A percentile compares a stretch with the other conserved stretches of the same genome.
These are phyloP conservation scores for Candolleomyces aberdarensis DNA, from an alignment of 768 basidiomycete species.

Conservation along the genomic window DNA sequence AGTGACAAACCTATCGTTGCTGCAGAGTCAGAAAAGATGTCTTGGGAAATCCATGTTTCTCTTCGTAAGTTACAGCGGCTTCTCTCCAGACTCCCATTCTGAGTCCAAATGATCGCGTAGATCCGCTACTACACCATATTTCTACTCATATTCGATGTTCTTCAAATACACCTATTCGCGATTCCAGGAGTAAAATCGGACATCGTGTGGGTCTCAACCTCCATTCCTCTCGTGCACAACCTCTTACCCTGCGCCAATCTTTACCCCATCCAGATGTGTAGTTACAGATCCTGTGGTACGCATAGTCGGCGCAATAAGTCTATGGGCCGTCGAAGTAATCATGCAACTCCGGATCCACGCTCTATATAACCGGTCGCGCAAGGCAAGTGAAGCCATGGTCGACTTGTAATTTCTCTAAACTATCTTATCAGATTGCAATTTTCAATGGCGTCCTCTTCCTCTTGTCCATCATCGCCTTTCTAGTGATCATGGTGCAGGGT, in stretches of 20 bases:
- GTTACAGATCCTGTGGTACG: slow-evolving; percentile 42
- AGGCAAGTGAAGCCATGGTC: slow-evolving; percentile 19
- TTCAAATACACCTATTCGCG: slow-evolving; percentile 43
- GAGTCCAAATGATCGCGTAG: slow-evolving; percentile 16
- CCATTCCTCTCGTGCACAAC: no score
- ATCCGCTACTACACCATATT: slow-evolving; percentile 48
- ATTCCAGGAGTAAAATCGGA: slow-evolving; percentile 29
- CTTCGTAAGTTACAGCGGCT: not conserved
- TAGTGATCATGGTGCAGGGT: slow-evolving; percentile 39
- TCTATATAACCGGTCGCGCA: slow-evolving; percentile 37
- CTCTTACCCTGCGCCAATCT: no score
- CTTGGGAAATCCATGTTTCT: not conserved
- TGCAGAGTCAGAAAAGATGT: not conserved
- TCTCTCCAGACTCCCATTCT: not conserved
- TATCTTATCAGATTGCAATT: slow-evolving; percentile 27
- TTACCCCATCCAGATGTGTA: slow-evolving; percentile 30
- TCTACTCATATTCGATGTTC: slow-evolving; percentile 40
- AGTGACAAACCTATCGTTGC: not conserved
- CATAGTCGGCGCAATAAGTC: slow-evolving; percentile 38
- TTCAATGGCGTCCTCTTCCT: slow-evolving; percentile 38
- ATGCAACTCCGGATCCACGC: slow-evolving; percentile 48
- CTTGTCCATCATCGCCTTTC: slow-evolving; percentile 37
- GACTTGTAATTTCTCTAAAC: not conserved
- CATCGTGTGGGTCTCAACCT: not conserved
- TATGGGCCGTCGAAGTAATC: slow-evolving; percentile 48